These are phyloP conservation scores for Aspergillus biplanus DNA, from an alignment of 495 filamentous ascomycete genomes.

Conservation along the genomic window DNA sequence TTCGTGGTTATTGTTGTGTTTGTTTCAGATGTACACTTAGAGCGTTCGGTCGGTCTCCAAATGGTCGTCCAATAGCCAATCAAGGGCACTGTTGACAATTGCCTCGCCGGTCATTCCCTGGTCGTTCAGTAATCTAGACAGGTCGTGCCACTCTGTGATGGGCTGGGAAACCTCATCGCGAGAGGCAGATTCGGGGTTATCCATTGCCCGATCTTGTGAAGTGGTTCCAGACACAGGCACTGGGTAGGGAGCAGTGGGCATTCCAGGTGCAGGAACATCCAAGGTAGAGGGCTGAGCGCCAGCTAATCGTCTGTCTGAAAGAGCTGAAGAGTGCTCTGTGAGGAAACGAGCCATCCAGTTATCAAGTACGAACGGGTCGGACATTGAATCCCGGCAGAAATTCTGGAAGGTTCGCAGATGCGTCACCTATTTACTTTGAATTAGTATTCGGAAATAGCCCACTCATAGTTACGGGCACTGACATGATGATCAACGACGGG, in stretches of 20 bases:
- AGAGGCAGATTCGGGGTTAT: background rate
- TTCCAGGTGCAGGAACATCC: background rate
- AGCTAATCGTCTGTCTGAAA: conserved; percentile 15
- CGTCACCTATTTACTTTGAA: conserved; percentile 10
- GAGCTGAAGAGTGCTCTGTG: conserved; percentile 27
- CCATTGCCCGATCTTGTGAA: background rate
- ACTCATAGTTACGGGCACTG: background rate
- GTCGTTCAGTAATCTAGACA: conserved; percentile 20
- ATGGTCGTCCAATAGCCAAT: conserved; percentile 22
- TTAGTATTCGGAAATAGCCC: conserved; percentile 7
- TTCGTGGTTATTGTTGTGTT: background rate
- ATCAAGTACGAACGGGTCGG: conserved; percentile 29
- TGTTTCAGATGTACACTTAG: background rate
- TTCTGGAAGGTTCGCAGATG: conserved; percentile 29
- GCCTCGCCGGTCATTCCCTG: conserved; percentile 21
- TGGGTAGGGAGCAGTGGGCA: background rate
- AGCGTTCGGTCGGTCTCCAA: background rate
- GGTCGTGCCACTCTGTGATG: background rate
- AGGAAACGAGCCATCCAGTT: conserved; percentile 36
- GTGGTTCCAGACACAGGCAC: background rate
- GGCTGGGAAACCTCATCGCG: background rate
- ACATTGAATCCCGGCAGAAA: conserved; percentile 25
- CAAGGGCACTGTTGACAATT: conserved; percentile 23
- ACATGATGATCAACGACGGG: conserved; percentile 27
- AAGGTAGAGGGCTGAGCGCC: background rate